phyloP scores from a whole-genome alignment of 768 basidiomycete genomes.

The Cubamyces lactineus region DNA sequence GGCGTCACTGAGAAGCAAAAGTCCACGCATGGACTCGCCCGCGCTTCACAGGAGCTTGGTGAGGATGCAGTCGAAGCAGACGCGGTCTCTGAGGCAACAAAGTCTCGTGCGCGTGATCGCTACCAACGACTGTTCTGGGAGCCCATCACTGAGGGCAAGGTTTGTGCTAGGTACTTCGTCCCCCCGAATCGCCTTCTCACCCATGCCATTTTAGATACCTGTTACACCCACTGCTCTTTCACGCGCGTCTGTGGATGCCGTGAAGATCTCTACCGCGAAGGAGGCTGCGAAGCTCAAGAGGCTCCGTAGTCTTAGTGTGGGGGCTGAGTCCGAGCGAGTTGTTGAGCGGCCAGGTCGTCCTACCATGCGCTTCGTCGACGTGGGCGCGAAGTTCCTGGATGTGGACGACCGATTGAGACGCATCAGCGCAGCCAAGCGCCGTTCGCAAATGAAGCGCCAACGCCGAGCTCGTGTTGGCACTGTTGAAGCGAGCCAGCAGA shows the following conservation, averaged over 20 bases:
- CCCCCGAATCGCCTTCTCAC: background rate
- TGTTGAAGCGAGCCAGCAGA: background rate
- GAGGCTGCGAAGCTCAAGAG: slow-evolving; percentile 46
- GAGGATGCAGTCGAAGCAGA: slow-evolving; percentile 65
- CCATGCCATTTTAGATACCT: slow-evolving; percentile 51
- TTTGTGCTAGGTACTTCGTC: slow-evolving; percentile 37
- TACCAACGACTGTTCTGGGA: slow-evolving; percentile 83
- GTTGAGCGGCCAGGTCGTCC: slow-evolving; percentile 49
- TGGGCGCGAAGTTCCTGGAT: slow-evolving; percentile 72
- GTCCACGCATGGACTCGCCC: background rate
- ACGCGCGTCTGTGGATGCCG: slow-evolving; percentile 46
- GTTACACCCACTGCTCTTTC: slow-evolving; percentile 54
- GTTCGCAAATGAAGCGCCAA: slow-evolving; percentile 14
- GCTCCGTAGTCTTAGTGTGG: slow-evolving; percentile 28
- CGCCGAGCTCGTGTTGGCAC: background rate
- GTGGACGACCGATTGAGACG: slow-evolving; percentile 54
- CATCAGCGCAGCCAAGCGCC: slow-evolving; percentile 51
- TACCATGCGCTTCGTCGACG: slow-evolving; percentile 69
- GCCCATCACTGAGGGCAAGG: slow-evolving; percentile 70
- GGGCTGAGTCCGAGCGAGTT: slow-evolving; percentile 10
- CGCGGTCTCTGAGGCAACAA: slow-evolving; percentile 52
- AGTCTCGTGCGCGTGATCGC: slow-evolving; percentile 59
- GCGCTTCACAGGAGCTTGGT: slow-evolving; percentile 34
- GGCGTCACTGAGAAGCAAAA: slow-evolving; percentile 47
- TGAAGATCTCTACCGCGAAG: slow-evolving; percentile 37